Evolutionary conservation across 805 yeast species (phyloP), one percentile per base, ranked within the genome.

Genomic region (Kurtzmaniella fragi): DNA sequence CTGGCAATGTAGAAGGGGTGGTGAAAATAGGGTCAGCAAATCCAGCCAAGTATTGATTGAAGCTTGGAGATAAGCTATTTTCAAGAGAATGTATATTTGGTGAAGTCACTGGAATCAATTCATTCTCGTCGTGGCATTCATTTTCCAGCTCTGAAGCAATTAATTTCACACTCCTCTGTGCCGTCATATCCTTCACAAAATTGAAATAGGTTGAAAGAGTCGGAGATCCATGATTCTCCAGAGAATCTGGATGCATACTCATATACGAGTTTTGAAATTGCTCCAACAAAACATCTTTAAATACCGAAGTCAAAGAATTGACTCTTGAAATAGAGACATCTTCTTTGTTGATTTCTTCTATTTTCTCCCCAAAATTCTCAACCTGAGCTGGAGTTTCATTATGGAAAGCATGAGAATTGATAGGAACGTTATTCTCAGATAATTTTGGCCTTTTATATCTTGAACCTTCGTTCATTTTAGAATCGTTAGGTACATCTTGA

Each of bases 191-290:
- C 32, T 47, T 52, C 32, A 61, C 42, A 27, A 57, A 53, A 32
- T 45, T 50, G 28, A 61, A 38, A 15, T 61, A 56, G 6, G 56
- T 48, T 5, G 57, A 39, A 0, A 61, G 59, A 2, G 62, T 43
- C 9, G 42, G 17, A 8, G 53, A 46, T 14, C 38, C n/a, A 17
- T 35, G 25, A 12, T 34, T 29, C 4, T 35, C 34, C 25, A 8
- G 25, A 8, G 25, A 20, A 31, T 31, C 34, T 8, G 20, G 34
- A 31, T 31, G 25, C 34, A 31, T 16, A n/a, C n/a, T 17, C 17
- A 23, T 12, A 13, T 17, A 23, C 5, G 34, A 31, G 5, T 17
- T 15, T 15, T 31, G 25, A 7, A 29, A 13, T 29, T 29, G 16
- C 8, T 29, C 31, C 8, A 20, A 20, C 8, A 20, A 20, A 8